A percentile compares a stretch with the other conserved stretches of the same genome.
These are phyloP conservation scores for Paramecium tetraurelia DNA, from an alignment of 73 alveolate species.

Conservation along the genomic window DNA sequence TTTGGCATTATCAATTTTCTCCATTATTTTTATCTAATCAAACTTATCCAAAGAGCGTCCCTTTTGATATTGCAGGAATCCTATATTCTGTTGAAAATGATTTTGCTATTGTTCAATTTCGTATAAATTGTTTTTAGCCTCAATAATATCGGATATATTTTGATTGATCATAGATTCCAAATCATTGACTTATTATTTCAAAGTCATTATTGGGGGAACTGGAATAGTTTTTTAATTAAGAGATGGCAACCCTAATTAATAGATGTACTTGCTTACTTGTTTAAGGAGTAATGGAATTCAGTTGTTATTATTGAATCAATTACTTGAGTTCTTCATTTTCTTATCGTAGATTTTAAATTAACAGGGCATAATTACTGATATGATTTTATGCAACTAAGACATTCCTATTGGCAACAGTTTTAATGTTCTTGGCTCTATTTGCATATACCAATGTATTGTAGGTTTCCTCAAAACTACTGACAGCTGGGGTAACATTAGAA, in stretches of 20 bases:
- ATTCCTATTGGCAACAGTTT: constrained; percentile 90
- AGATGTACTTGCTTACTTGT: neutral
- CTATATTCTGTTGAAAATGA: neutral
- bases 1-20: constrained; percentile 43
- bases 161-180: neutral
- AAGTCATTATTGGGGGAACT: neutral
- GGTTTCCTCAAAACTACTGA: constrained; percentile 94
- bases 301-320: constrained; percentile 2
- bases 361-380: constrained; percentile 93
- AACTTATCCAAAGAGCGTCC: neutral
- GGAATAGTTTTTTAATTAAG: neutral
- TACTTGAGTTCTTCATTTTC: constrained; percentile 68
- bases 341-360: constrained; percentile 84
- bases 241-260: neutral
- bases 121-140: constrained; percentile 3
- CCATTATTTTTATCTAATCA: constrained; percentile 20
- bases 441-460: constrained; percentile 99
- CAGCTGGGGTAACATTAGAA: constrained; percentile 95
- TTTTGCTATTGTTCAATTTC: constrained; percentile 4
- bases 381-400: constrained; percentile 95
- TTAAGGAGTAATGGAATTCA: neutral
- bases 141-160: constrained; percentile 25
- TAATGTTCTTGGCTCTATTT: constrained; percentile 99
- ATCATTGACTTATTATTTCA: neutral
- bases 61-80: neutral